Evolutionary conservation across 2,329 filamentous ascomycete species (phyloP).

Genomic region (Pseudogymnoascus sp.): DNA sequence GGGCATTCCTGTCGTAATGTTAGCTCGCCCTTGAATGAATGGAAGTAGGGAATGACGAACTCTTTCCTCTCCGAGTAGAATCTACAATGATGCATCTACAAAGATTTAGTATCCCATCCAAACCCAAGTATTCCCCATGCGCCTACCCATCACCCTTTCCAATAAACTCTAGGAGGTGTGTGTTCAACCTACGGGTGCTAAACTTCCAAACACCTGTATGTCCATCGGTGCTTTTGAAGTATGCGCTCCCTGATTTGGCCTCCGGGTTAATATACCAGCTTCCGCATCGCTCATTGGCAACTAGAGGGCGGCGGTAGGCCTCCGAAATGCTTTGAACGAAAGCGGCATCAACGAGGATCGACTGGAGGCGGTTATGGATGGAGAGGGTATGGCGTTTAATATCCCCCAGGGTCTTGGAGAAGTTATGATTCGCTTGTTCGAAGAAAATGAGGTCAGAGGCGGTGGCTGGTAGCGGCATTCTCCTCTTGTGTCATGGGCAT

Average conservation of each 20-base stretch:
- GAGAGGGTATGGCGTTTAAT: constrained; percentile 71
- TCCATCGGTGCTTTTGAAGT: constrained; percentile 97
- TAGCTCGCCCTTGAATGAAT: constrained; percentile 12
- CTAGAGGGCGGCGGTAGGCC: constrained; percentile 53
- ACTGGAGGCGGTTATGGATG: constrained; percentile 71
- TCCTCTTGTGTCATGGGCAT: background rate
- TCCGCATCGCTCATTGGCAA: constrained; percentile 92
- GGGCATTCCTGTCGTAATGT: constrained; percentile 58
- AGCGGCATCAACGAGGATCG: constrained; percentile 64
- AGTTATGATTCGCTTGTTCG: constrained; percentile 48
- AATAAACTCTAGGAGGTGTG: constrained; percentile 67
- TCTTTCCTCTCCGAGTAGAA: constrained; percentile 84
- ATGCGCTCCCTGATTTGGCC: constrained; percentile 63
- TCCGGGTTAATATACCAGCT: constrained; percentile 80
- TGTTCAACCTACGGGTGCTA: constrained; percentile 73
- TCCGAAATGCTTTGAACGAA: constrained; percentile 60
- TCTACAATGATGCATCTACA: constrained; percentile 73
- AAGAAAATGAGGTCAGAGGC: constrained; percentile 38
- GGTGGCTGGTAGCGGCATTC: constrained; percentile 33
- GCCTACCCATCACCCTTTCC: constrained; percentile 57
- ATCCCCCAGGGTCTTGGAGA: constrained; percentile 60
- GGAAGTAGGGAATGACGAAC: constrained; percentile 35
- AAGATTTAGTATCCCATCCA: background rate
- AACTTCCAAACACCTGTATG: constrained; percentile 89
- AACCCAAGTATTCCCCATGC: background rate